Base-by-base conservation (phyloP, 495 filamentous ascomycete species). In the Aspergillus ellipticus region DNA sequence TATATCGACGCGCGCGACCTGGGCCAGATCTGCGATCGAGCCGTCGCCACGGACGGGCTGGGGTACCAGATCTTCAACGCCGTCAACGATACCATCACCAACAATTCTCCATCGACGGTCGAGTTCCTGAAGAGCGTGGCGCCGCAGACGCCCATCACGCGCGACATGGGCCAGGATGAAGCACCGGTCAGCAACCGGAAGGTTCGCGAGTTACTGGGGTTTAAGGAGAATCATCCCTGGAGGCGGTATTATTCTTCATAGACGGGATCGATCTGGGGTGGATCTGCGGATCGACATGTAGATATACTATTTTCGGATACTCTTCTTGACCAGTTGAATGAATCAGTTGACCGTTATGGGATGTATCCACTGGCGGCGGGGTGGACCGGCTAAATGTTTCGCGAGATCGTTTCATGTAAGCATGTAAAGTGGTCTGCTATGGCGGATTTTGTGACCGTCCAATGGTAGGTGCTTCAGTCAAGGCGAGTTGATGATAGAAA, bases 121-220 rank as follows among this genome's bases (percentile, higher is more conserved):
- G 70, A 79, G 55, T 82, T 83, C 54, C 56, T 85, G 64, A 67
- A 72, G 62, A 67, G 71, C 54, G 61, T 66, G 6, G 73, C 66
- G 58, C 81, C 82, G 2, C 59, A 70, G 26, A 73, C 71, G 31
- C 68, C 69, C 11, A 68, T 85, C 19, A 80, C 73, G 51, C 63
- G 80, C 46, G 72, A 81, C 48, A 74, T 84, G 74, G 81, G 70
- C 2, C 72, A 75, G 47, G 75, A 62, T 41, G 82, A 85, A 67
- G 81, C 78, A 13, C 83, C 83, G 31, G 64, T 85, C 42, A 78
- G 72, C 46, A 86, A 86, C 66, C 54, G 68, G 57, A 87, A 87
- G 68, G 77, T 81, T 29, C 74, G 72, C 58, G 77, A 83, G 53
- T 58, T 85, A 60, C 58, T 87, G 26, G 81, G 82, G 0, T 85